phyloP scores from a whole-genome alignment of 2,329 filamentous ascomycete genomes.

The Curvularia spicifera region DNA sequence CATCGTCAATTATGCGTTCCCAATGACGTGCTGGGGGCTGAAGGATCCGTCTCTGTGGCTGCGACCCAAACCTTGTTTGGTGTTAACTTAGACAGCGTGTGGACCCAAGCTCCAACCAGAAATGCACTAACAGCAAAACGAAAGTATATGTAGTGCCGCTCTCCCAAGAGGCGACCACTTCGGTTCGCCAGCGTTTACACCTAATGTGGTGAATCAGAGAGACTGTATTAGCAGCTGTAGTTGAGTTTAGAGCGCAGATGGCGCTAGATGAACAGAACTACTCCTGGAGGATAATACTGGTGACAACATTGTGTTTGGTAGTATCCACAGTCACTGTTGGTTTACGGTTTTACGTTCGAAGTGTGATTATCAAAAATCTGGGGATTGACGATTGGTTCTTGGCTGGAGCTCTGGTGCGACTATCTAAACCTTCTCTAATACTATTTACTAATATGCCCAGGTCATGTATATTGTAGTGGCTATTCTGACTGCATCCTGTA shows the following conservation, averaged over 20 bases:
- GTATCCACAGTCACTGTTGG: not conserved
- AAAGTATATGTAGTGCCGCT: not conserved
- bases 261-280: not conserved
- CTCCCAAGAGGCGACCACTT: not conserved
- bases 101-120: not conserved
- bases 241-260: not conserved
- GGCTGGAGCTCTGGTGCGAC: not conserved
- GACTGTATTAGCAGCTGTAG: not conserved
- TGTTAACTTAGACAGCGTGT: not conserved
- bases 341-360: not conserved
- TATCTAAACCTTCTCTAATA: not conserved
- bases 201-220: not conserved
- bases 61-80: not conserved
- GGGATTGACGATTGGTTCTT: not conserved
- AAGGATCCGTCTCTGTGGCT: not conserved
- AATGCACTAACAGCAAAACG: not conserved
- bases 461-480: not conserved
- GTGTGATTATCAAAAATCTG: not conserved
- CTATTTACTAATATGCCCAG: not conserved
- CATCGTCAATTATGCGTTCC: not conserved
- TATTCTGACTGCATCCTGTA: not conserved
- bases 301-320: not conserved
- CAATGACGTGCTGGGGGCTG: not conserved
- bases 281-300: not conserved
- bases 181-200: not conserved